Base-by-base conservation (phyloP, 306 rosid genomes). In the Astragalus membranaceus region DNA sequence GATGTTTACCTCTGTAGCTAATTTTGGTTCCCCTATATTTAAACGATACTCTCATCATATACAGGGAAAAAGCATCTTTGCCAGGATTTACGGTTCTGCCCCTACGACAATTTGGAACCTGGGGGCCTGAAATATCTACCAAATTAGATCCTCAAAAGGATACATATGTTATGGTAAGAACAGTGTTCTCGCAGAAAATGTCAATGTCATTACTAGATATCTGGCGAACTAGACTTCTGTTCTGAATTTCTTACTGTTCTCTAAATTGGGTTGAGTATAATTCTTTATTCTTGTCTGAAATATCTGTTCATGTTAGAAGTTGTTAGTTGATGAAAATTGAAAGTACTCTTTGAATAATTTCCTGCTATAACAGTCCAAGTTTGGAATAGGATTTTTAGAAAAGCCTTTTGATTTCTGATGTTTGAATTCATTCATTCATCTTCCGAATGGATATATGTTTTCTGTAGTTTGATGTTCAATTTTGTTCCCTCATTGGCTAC, bases 81-180 rank as follows among this genome's bases (percentile, higher is more conserved):
- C 89, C 89, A 55, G 91, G 88, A 64, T 93, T 93, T 75, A 73
- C 87, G 53, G 92, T 90, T 81, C 88, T 93, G 32, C 97, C 98
- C 69, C 97, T 93, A 37, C 85, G 70, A 29, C 93, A 93, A 81
- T 90, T 93, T 78, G 98, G 96, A 84, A 80, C 47, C 67, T 93
- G 97, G 98, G 98, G 94, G 17, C 98, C 97, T 64, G 97, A 87
- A 72, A 79, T 93, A 69, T 70, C 80, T 56, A 68, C 83, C 46
- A 88, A 83, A 62, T 81, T 90, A 33, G 89, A 93, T 76, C 88
- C 90, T 68, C 72, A 87, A 57, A 92, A 88, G 83, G 95, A 89
- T 44, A 86, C 89, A 35, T 92, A 86, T 65, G 98, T 92, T 57
- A 54, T 92, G 96, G 98, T 92, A 79, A 76, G 80, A 55, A 44